Evolutionary conservation across 2,329 filamentous ascomycete species (phyloP), one percentile per base, ranked within the genome.

Genomic region (Colletotrichum sp.): DNA sequence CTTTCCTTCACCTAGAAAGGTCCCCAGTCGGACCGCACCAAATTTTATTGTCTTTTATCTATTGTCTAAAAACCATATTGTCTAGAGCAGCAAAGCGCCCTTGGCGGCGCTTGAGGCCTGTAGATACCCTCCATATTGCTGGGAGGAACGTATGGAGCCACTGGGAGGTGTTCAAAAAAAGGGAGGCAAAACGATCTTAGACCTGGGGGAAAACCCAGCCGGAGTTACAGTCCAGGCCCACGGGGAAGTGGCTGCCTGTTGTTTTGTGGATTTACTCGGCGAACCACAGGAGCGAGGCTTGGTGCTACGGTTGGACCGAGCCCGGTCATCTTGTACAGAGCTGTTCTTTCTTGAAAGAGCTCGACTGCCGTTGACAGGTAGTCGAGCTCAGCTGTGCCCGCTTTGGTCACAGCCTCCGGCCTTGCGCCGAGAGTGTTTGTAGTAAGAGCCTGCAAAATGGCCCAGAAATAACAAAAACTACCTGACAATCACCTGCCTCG

Each of bases 221-320:
- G 75, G 75, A 71, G 72, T 75, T 71, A 67, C 56, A 74, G 75
- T 72, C 30, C 60, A 64, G 74, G 70, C 52, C 66, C 74, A 70
- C 70, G 30, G 66, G 55, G 43, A 12, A 61, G 71, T 66, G 74
- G 71, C 62, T 65, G 34, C 64, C 43, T 75, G 34, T 69, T 75
- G 73, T 75, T 75, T 68, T 58, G 56, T 65, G 73, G 65, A 75
- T 75, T 75, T 66, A 62, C 28, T 74, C 58, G 65, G 70, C 65
- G 73, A 68, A 73, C 36, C 32, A 68, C 64, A 56, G 73, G 58
- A 73, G 64, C 48, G 12, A 69, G 65, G 64, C 56, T 39, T 48
- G 34, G 73, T 48, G 48, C 48, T 43, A 52, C 25, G 48, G 56
- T 66, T 43, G 61, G 52, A 58, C 73, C 56, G 70, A 65, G 58